Base-by-base conservation (phyloP, 176 grass and related monocot species). In the Eleusine coracana region DNA sequence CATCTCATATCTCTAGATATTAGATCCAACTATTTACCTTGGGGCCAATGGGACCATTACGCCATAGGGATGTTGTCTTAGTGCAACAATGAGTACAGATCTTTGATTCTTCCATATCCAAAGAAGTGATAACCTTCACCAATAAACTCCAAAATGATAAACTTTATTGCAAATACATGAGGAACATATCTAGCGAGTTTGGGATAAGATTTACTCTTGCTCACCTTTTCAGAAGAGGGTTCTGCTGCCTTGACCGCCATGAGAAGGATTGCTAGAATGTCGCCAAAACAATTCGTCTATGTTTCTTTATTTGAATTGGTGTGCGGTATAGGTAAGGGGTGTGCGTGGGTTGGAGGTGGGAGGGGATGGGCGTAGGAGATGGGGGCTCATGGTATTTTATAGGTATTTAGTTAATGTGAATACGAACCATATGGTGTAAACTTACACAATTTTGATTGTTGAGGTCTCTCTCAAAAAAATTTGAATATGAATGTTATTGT, bases 1-100 rank as follows among this genome's bases (percentile, higher is more conserved):
- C 0, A 9, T 52, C 2, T 0, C 1, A 68, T 23, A 68, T 51
- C 7, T 51, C 7, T 3, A 9, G 6, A 7, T 48, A 27, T 14
- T 37, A 2, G 38, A 82, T 82, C 27, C 44, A 61, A 60, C 6
- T 18, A 27, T 72, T 48, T 61, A 82, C 80, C 68, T 72, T 82
- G 10, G 2, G 52, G 2, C 68, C 68, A 4, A 61, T 13, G 5
- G 80, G 79, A 17, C 80, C 80, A 5, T 44, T 82, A 27, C 79
- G 80, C 80, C 68, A 82, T 48, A 82, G 10, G 0, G 40, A 72
- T 36, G 80, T 62, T 82, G 31, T 72, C 1, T 3, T 62, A 1
- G 54, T 71, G 13, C 45, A 25, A 17, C 80, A 62, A 5, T 48
- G 25, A 45, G 52, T 5, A 21, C 68, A 82, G 0, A 71, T 72